Percentiles rank a stretch among this genome's conserved stretches.
Evolutionary conservation across 23 red algal genomes (phyloP).

Genomic region (Gracilaria gracilis): DNA sequence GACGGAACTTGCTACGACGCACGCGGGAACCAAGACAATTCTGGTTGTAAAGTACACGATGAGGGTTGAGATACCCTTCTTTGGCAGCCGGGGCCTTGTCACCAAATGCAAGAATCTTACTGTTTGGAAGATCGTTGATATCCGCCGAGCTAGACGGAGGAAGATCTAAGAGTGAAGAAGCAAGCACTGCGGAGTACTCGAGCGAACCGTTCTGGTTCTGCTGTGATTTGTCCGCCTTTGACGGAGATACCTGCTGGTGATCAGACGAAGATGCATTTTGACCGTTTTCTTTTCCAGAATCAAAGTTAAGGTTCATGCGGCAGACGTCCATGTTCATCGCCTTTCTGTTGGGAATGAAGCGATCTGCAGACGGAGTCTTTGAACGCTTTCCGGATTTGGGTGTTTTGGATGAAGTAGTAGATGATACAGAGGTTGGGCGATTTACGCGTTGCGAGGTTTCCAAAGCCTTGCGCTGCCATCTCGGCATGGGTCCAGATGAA

Average conservation of each 20-base stretch:
- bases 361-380: conserved; percentile 74
- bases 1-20: conserved; percentile 83
- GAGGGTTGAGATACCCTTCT: conserved; percentile 85
- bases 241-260: neutral
- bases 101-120: conserved; percentile 96
- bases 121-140: conserved; percentile 34
- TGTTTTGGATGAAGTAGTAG: conserved; percentile 21
- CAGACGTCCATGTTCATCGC: conserved; percentile 93
- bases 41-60: conserved; percentile 85
- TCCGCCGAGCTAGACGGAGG: conserved; percentile 39
- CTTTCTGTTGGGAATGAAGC: conserved; percentile 93
- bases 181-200: conserved; percentile 70
- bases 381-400: conserved; percentile 50
- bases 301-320: conserved; percentile 71
- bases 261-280: neutral
- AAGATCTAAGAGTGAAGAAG: conserved; percentile 69
- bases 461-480: conserved; percentile 89
- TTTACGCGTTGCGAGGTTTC: conserved; percentile 50
- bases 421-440: conserved; percentile 8
- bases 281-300: conserved; percentile 79
- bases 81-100: conserved; percentile 87
- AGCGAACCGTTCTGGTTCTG: conserved; percentile 6
- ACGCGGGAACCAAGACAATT: conserved; percentile 33
- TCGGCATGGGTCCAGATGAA: conserved; percentile 54
- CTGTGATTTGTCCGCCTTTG: neutral